Conservation (phyloP, 1,139 yeast genomes). For the Neolecta irregularis region DNA sequence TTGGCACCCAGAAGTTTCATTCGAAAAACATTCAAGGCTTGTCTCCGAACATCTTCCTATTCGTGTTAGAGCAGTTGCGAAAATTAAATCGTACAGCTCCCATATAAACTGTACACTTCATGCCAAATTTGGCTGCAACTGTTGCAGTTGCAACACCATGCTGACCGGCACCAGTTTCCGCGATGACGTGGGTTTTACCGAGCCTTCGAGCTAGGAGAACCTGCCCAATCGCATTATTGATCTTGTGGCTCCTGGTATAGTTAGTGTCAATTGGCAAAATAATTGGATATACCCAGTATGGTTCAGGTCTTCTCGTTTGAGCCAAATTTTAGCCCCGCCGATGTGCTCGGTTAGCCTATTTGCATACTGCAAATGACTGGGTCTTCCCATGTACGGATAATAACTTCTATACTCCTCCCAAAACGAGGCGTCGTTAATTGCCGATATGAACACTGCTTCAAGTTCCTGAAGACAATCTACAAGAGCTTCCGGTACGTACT, state of each 20-base stretch:
- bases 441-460: constrained; percentile 72
- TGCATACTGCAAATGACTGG: constrained; percentile 81
- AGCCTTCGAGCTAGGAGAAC: constrained; percentile 79
- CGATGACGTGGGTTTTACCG: constrained; percentile 81
- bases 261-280: too few species aligned
- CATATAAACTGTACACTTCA: constrained; percentile 93
- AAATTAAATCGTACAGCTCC: too few species aligned
- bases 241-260: constrained; percentile 97
- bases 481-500: constrained; percentile 91
- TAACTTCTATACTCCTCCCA: constrained; percentile 83
- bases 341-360: constrained; percentile 77
- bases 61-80: too few species aligned
- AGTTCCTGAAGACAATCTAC: constrained; percentile 82
- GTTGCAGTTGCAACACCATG: constrained; percentile 99
- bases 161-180: constrained; percentile 99
- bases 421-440: constrained; percentile 74
- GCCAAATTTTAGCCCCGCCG: constrained; percentile 96
- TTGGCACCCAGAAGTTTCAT: constrained; percentile 93
- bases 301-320: constrained; percentile 92
- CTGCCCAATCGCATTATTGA: constrained; percentile 92
- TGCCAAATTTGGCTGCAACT: constrained; percentile 93
- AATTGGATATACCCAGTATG: too few species aligned
- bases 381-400: constrained; percentile 89
- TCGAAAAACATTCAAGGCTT: constrained; percentile 92
- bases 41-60: constrained; percentile 97